Base-by-base conservation (phyloP, 805 yeast genomes). In the Pichia ethanolica region DNA sequence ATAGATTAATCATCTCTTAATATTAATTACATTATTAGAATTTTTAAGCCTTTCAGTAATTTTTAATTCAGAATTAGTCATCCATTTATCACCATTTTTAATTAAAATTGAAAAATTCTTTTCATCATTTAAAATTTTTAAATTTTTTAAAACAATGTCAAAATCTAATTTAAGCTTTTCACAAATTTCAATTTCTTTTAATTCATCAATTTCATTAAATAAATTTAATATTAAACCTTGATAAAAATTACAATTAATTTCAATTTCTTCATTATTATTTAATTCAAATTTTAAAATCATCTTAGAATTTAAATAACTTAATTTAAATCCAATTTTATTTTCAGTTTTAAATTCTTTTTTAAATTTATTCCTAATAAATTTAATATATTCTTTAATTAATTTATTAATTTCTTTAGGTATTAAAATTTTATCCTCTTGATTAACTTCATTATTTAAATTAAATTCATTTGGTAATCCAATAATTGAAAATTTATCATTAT, bases 191-290 rank as follows among this genome's bases (percentile, higher is more conserved):
- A 38, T 38, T 1, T 13, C 34, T 4, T 12, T 20, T 11, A 47
- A 10, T 26, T 28, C 39, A n/a, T 39, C 32, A 11, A 8, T 25
- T 25, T 43, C 39, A 27, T 47, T 20, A 33, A 47, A 47, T 27
- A 47, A 20, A 13, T 12, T 9, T 20, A 47, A 43, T 12, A 47
- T 47, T 25, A 47, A 11, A 4, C 50, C 46, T 6, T 47, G 47
- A 30, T 47, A 47, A 43, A 47, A 37, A 38, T 47, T 47, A 35
- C 50, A 43, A 10, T 7, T 27, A 4, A 47, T 7, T 5, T 40
- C 20, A 35, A 20, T 9, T 6, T 20, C 6, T 20, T 9, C 10
- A 10, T 32, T 42, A 37, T 35, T 12, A 27, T 35, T 14, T 26
- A 35, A 14, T 14, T 12, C 26, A 33, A 30, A 45, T 6, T 38